phyloP scores from a whole-genome alignment of 1,284 basidiomycete genomes.

The Sparassis latifolia region DNA sequence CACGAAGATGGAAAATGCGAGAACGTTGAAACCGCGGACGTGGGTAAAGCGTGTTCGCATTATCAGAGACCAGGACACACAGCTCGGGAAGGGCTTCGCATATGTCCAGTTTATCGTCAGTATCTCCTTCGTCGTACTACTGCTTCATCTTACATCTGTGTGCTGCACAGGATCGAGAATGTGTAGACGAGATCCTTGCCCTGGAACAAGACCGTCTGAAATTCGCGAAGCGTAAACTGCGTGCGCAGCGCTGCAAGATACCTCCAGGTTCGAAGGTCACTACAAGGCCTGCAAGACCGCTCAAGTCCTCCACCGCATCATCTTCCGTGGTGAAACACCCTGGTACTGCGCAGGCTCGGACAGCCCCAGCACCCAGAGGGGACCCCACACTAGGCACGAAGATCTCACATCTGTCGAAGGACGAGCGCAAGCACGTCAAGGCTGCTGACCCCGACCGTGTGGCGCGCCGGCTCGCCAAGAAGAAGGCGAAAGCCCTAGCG shows the following conservation, averaged over 20 bases:
- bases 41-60: constrained; percentile 89
- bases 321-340: not conserved
- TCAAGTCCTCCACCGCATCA: constrained; percentile 10
- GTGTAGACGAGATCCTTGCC: constrained; percentile 84
- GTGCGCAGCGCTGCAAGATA: constrained; percentile 81
- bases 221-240: constrained; percentile 84
- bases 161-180: constrained; percentile 66
- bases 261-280: constrained; percentile 30
- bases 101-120: constrained; percentile 86
- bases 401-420: constrained; percentile 73
- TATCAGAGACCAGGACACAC: constrained; percentile 87
- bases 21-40: constrained; percentile 26
- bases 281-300: constrained; percentile 13
- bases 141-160: not conserved
- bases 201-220: constrained; percentile 71
- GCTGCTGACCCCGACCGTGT: constrained; percentile 71
- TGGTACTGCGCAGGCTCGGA: not conserved
- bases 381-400: constrained; percentile 76
- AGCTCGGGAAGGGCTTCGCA: constrained; percentile 96
- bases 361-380: constrained; percentile 49
- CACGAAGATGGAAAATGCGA: constrained; percentile 17
- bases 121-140: constrained; percentile 12
- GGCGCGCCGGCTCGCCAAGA: constrained; percentile 83
- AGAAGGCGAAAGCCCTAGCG: constrained; percentile 63
- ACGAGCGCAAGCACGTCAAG: constrained; percentile 80